Evolutionary conservation across 1,284 basidiomycete species (phyloP).

Genomic region (Coriolopsis trogii): DNA sequence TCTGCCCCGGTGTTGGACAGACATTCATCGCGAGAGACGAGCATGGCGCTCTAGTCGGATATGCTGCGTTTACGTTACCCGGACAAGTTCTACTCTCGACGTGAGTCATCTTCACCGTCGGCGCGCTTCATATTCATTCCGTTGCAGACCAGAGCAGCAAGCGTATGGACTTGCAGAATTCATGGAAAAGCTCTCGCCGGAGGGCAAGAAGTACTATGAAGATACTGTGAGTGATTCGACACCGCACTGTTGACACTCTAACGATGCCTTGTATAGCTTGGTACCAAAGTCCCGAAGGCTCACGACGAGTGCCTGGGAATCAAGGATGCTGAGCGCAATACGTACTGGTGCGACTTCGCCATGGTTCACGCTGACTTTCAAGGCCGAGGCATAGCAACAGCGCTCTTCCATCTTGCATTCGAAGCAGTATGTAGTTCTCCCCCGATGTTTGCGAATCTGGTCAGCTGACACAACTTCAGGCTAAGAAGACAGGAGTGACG

Average conservation of each 20-base stretch:
- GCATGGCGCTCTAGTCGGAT: conserved; percentile 15
- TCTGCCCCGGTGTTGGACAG: conserved; percentile 11
- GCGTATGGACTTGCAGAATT: conserved; percentile 14
- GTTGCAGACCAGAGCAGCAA: conserved; percentile 16
- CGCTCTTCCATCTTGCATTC: conserved; percentile 20
- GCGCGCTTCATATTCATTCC: not conserved
- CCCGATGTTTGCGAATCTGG: not conserved
- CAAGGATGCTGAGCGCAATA: conserved; percentile 11
- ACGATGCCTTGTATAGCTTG: conserved; percentile 4
- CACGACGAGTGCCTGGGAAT: conserved; percentile 14
- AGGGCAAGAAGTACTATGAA: conserved; percentile 16
- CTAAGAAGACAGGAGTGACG: conserved; percentile 7
- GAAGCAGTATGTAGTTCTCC: conserved; percentile 9
- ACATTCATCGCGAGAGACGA: conserved; percentile 21
- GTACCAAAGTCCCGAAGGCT: conserved; percentile 8
- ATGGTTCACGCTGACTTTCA: conserved; percentile 24
- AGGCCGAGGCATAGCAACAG: conserved; percentile 20
- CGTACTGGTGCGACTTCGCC: conserved; percentile 22
- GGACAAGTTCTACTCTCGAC: conserved; percentile 16
- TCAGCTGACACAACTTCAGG: conserved; percentile 3
- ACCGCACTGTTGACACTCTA: no score
- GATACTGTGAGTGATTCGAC: conserved; percentile 1
- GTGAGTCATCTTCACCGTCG: not conserved
- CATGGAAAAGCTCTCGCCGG: conserved; percentile 16
- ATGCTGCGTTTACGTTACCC: conserved; percentile 14